These are phyloP conservation scores for Gyromitra esculenta DNA, from an alignment of 2,329 filamentous ascomycete genomes.

Conservation along the genomic window DNA sequence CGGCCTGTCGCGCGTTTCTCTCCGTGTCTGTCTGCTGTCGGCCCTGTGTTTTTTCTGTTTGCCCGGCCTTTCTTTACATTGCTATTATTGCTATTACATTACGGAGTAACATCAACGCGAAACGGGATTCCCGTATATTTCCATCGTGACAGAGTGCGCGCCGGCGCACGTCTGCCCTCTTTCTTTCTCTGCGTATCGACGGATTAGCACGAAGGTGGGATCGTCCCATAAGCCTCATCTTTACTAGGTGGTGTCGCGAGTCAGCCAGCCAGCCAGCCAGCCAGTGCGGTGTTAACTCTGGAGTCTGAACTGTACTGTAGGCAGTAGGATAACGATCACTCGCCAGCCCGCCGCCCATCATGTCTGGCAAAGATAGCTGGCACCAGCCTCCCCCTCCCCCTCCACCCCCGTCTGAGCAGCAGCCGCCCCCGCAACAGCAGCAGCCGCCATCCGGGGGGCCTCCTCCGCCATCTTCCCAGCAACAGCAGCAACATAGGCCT, in stretches of 20 bases:
- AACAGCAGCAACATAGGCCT: slow-evolving; percentile 51
- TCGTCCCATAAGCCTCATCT: slow-evolving; percentile 20
- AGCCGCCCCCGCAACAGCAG: slow-evolving; percentile 34
- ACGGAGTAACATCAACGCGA: slow-evolving; percentile 35
- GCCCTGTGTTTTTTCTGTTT: slow-evolving; percentile 28
- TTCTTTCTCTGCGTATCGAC: slow-evolving; percentile 39
- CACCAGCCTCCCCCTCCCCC: slow-evolving; percentile 45
- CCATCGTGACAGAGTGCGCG: slow-evolving; percentile 46
- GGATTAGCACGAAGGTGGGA: slow-evolving; percentile 39
- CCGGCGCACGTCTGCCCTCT: slow-evolving; percentile 43
- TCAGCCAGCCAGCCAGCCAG: slow-evolving; percentile 21
- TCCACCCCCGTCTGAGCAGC: slow-evolving; percentile 21
- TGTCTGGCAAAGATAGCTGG: slow-evolving; percentile 56
- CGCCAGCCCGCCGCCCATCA: slow-evolving; percentile 28
- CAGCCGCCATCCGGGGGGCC: slow-evolving; percentile 46
- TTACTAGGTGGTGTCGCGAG: slow-evolving; percentile 28
- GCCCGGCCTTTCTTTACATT: slow-evolving; percentile 15
- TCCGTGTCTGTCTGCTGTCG: slow-evolving; percentile 12
- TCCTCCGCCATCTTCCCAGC: slow-evolving; percentile 44
- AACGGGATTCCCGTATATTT: slow-evolving; percentile 48
- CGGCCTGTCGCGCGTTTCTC: slow-evolving; percentile 32
- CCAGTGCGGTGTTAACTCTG: slow-evolving; percentile 41
- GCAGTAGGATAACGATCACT: slow-evolving; percentile 32
- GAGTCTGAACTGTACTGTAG: background rate
- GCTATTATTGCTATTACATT: slow-evolving; percentile 19